A percentile compares a stretch with the other conserved stretches of the same genome.
phyloP scores from a whole-genome alignment of 2,329 filamentous ascomycete species.

The Blastomyces emzantsi region DNA sequence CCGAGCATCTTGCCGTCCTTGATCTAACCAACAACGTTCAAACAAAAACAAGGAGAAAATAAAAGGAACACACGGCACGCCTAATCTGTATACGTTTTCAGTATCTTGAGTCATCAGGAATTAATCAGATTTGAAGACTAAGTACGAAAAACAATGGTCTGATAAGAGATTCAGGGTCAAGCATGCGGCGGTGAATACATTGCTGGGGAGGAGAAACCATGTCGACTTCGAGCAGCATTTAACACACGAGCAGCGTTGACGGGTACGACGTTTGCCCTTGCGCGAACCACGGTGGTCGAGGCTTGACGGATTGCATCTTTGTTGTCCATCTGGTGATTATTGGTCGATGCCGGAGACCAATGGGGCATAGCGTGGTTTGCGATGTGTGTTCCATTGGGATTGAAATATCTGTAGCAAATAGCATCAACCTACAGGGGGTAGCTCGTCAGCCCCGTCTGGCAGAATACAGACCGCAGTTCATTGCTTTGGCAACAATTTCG shows the following conservation, averaged over 20 bases:
- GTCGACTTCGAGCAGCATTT: neutral
- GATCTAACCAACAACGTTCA: neutral
- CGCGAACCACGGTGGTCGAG: neutral
- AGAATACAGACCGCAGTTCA: neutral
- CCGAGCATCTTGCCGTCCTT: neutral
- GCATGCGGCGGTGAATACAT: neutral
- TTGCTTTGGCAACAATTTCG: neutral
- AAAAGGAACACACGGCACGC: neutral
- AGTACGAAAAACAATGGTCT: neutral
- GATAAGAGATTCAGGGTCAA: neutral
- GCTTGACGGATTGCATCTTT: neutral
- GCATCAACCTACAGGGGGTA: neutral
- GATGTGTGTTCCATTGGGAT: neutral
- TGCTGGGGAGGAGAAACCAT: neutral
- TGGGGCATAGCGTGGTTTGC: neutral
- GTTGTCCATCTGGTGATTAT: neutral
- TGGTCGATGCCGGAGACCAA: neutral
- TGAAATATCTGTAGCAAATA: no score
- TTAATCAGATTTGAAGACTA: neutral
- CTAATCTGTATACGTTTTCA: neutral
- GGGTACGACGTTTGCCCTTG: neutral
- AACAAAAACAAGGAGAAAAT: neutral
- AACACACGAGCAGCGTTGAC: neutral
- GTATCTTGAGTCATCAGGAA: neutral
- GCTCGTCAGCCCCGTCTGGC: neutral